These are phyloP conservation scores for Pythium aphanidermatum DNA, from an alignment of 352 stramenopile species.

Conservation along the genomic window DNA sequence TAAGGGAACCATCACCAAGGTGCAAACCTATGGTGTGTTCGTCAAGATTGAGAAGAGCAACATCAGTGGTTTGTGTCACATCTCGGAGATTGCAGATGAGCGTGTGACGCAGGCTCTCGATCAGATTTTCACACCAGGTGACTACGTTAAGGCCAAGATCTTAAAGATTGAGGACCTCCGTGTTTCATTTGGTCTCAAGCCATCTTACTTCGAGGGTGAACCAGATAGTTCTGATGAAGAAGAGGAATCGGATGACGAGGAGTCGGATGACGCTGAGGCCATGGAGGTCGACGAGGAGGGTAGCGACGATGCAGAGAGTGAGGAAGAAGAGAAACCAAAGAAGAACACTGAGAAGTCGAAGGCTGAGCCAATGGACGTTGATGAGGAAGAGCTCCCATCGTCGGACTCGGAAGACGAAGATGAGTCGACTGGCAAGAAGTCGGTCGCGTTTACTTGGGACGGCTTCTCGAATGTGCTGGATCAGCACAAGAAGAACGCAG, in stretches of 20 bases:
- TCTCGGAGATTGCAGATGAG: conserved; percentile 94
- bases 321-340: conserved; percentile 41
- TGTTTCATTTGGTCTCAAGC: conserved; percentile 95
- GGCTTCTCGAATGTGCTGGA: conserved; percentile 73
- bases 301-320: conserved; percentile 44
- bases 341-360: conserved; percentile 20
- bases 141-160: conserved; percentile 97
- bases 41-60: conserved; percentile 94
- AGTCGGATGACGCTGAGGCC: conserved; percentile 31
- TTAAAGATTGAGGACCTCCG: conserved; percentile 91
- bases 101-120: conserved; percentile 91
- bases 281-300: conserved; percentile 45
- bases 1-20: conserved; percentile 93
- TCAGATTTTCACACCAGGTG: conserved; percentile 91
- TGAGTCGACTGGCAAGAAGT: conserved; percentile 15
- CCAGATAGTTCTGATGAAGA: conserved; percentile 85
- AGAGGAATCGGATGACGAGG: conserved; percentile 65
- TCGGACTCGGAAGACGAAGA: conserved; percentile 60
- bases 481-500: conserved; percentile 31
- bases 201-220: conserved; percentile 94
- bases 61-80: conserved; percentile 93
- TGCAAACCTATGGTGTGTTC: conserved; percentile 96
- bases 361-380: conserved; percentile 32
- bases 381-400: conserved; percentile 39
- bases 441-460: conserved; percentile 86